Evolutionary conservation across 768 basidiomycete genomes (phyloP).

Genomic region (Agaricus blazei): DNA sequence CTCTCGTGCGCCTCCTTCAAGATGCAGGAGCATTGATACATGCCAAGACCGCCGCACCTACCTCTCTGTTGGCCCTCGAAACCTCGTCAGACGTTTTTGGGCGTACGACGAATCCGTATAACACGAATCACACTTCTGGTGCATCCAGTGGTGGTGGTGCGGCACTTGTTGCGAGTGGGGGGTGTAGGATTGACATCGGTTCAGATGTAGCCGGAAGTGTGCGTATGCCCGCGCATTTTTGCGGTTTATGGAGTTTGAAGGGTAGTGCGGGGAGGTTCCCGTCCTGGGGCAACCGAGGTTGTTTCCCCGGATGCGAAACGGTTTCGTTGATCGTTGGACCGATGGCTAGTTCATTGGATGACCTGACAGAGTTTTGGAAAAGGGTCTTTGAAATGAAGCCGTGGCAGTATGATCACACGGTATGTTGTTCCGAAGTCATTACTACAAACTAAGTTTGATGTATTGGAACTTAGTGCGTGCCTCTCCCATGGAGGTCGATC

Average conservation of each 20-base stretch:
- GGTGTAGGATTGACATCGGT: constrained; percentile 63
- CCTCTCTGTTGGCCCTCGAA: constrained; percentile 51
- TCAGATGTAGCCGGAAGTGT: constrained; percentile 73
- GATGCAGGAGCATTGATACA: constrained; percentile 61
- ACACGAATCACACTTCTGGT: constrained; percentile 44
- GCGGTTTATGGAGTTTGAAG: constrained; percentile 64
- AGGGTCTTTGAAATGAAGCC: constrained; percentile 55
- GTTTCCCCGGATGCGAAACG: constrained; percentile 52
- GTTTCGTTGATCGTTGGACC: constrained; percentile 51
- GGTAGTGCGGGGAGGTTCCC: constrained; percentile 56
- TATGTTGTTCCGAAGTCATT: constrained; percentile 15
- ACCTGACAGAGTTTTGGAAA: constrained; percentile 64
- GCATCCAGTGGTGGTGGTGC: constrained; percentile 70
- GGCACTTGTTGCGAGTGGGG: constrained; percentile 61
- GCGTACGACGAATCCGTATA: constrained; percentile 58
- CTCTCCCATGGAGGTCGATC: constrained; percentile 43
- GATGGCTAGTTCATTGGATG: constrained; percentile 56
- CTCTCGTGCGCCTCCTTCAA: constrained; percentile 51
- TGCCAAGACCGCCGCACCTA: constrained; percentile 59
- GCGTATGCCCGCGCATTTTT: constrained; percentile 68
- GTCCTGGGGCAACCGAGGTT: constrained; percentile 38
- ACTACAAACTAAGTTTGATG: too few relatives aligned
- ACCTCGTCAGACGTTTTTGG: constrained; percentile 60
- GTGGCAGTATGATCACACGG: constrained; percentile 64
- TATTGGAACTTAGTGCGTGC: constrained; percentile 34